Evolutionary conservation across 2,329 filamentous ascomycete species (phyloP), one percentile per base, ranked within the genome.

Genomic region (Exophiala dermatitidis): DNA sequence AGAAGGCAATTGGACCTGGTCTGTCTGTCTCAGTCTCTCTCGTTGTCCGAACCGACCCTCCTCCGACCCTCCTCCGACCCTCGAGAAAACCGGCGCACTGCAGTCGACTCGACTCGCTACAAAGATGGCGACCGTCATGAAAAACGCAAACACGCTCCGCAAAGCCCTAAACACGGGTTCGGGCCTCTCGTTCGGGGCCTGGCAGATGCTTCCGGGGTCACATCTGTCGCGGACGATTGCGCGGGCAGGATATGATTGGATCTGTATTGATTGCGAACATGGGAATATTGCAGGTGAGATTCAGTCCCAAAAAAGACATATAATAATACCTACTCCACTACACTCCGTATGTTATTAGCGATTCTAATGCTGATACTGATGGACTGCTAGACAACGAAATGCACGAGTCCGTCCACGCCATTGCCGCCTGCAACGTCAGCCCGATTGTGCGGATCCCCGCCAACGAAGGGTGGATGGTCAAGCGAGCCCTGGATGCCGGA

Each of bases 401-500:
- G 78, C 77, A 79, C 59, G 76, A 79, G 63, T 72, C 75, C 46
- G 75, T 80, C 7, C 75, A 73, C 38, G 72, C 72, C 5, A 69
- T 75, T 57, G 68, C 71, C 6, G 65, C 66, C 12, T 67, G 65
- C 43, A 70, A 71, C 26, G 69, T 71, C 36, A 73, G 71, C 55
- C 71, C 71, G 1, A 68, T 75, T 49, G 71, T 75, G 19, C 66
- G 69, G 48, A 75, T 82, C 40, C 72, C 77, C 9, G 77, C 77
- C 29, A 79, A 79, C 52, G 77, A 82, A 67, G 71, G 75, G 45
- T 82, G 78, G 79, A 80, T 81, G 78, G 77, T 82, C 53, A 82
- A 83, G 64, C 70, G 79, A 47, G 80, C 80, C 7, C 71, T 83
- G 36, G 80, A 83, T 60, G 69, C 77, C 42, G 80, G 80, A 36